Evolutionary conservation across 2,329 filamentous ascomycete species (phyloP).

Genomic region (Botrytis paeoniae): DNA sequence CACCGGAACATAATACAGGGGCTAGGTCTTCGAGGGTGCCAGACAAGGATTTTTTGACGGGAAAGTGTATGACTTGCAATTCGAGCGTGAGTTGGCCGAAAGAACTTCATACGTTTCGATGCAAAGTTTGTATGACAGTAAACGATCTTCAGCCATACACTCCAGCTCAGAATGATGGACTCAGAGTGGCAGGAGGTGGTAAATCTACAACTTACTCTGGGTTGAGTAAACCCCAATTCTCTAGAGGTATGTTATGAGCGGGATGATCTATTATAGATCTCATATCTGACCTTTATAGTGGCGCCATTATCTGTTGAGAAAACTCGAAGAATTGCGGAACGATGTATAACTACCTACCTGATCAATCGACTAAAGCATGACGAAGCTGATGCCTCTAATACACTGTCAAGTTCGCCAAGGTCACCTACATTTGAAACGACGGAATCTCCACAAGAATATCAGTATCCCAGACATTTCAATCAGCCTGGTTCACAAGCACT

Average conservation of each 20-base stretch:
- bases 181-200: conserved; percentile 22
- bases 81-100: conserved; percentile 77
- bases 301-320: conserved; percentile 56
- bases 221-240: conserved; percentile 20
- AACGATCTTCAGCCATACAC: conserved; percentile 65
- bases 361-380: conserved; percentile 41
- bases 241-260: conserved; percentile 26
- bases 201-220: conserved; percentile 27
- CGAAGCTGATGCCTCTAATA: conserved; percentile 31
- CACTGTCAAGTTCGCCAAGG: neutral
- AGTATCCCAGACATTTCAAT: neutral
- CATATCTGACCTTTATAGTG: conserved; percentile 34
- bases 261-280: neutral
- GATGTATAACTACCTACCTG: conserved; percentile 50
- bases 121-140: conserved; percentile 78
- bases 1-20: conserved; percentile 27
- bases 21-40: conserved; percentile 39
- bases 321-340: conserved; percentile 56
- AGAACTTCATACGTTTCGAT: conserved; percentile 71
- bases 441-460: conserved; percentile 4
- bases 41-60: conserved; percentile 61
- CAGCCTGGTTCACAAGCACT: conserved; percentile 15
- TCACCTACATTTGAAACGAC: neutral
- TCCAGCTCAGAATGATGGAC: neutral
- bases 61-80: conserved; percentile 83